A percentile compares a stretch with the other conserved stretches of the same genome.
These are phyloP conservation scores for Aureobasidium musti DNA, from an alignment of 2,329 filamentous ascomycete species.

Conservation along the genomic window DNA sequence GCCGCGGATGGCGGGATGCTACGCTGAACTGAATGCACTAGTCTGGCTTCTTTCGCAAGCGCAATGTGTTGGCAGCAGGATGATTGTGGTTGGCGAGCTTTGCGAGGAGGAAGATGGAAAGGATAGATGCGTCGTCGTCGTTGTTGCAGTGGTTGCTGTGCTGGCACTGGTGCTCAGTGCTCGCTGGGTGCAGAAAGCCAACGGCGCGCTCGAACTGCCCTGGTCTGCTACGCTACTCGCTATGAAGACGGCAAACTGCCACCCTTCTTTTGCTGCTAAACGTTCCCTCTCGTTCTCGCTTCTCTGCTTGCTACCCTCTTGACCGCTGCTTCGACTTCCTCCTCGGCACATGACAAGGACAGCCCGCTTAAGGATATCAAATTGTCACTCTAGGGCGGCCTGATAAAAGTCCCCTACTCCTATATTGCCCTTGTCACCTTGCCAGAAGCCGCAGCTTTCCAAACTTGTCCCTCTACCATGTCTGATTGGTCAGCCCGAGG, in stretches of 20 bases:
- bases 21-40: not conserved
- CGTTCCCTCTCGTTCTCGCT: conserved; percentile 4
- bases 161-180: conserved; percentile 9
- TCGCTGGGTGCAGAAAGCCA: conserved; percentile 16
- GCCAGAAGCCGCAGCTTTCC: conserved; percentile 1
- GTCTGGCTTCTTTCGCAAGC: not conserved
- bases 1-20: not conserved
- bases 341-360: not conserved
- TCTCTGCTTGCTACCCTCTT: not conserved
- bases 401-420: conserved; percentile 3
- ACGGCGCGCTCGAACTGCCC: conserved; percentile 8
- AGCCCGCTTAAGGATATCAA: conserved; percentile 1
- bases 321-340: conserved; percentile 8
- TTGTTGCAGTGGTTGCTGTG: conserved; percentile 12
- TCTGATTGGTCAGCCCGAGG: conserved; percentile 14
- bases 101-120: not conserved
- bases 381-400: conserved; percentile 10
- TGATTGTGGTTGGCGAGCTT: not conserved
- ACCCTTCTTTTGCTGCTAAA: conserved; percentile 13
- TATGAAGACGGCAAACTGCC: conserved; percentile 3
- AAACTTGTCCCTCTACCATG: not conserved
- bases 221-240: not conserved
- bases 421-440: conserved; percentile 10
- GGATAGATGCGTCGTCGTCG: conserved; percentile 16
- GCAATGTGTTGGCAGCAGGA: conserved; percentile 3